Conservation (phyloP, 805 yeast genomes). For the Ogataea nakhonphanomensis region DNA sequence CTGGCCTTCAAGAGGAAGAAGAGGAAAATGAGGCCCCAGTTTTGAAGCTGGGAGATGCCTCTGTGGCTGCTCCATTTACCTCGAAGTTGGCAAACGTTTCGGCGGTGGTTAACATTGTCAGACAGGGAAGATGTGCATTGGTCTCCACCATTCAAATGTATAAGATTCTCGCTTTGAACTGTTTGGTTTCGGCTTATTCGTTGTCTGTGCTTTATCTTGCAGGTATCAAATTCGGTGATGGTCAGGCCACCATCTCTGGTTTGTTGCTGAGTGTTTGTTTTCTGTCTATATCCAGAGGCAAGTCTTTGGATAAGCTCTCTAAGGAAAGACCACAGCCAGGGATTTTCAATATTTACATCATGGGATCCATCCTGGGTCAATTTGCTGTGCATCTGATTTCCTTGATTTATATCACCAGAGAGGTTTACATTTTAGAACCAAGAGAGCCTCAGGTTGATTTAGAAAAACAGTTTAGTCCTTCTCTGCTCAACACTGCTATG, state of each 20-base stretch:
- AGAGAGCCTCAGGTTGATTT: constrained; percentile 86
- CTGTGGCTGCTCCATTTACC: constrained; percentile 98
- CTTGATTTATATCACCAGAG: constrained; percentile 75
- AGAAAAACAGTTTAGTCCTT: constrained; percentile 84
- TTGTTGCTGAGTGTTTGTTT: constrained; percentile 88
- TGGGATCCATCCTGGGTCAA: constrained; percentile 97
- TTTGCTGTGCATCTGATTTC: constrained; percentile 89
- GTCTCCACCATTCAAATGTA: constrained; percentile 99
- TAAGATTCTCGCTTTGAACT: constrained; percentile 93
- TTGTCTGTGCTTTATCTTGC: constrained; percentile 91
- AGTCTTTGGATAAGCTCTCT: constrained; percentile 82
- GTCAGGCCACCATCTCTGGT: constrained; percentile 97
- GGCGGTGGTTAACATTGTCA: constrained; percentile 87
- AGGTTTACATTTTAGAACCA: constrained; percentile 87
- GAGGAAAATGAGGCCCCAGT: constrained; percentile 83
- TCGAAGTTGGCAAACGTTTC: constrained; percentile 90
- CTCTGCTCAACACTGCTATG: constrained; percentile 92
- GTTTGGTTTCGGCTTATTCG: constrained; percentile 95
- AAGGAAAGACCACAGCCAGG: constrained; percentile 97
- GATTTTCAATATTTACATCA: constrained; percentile 88
- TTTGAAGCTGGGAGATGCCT: constrained; percentile 94
- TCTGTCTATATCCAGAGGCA: constrained; percentile 91
- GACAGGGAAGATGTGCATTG: constrained; percentile 97
- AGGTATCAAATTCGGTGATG: constrained; percentile 97
- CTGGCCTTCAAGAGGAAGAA: constrained; percentile 49